phyloP scores from a whole-genome alignment of 768 basidiomycete genomes.

The Podaxis sp. region DNA sequence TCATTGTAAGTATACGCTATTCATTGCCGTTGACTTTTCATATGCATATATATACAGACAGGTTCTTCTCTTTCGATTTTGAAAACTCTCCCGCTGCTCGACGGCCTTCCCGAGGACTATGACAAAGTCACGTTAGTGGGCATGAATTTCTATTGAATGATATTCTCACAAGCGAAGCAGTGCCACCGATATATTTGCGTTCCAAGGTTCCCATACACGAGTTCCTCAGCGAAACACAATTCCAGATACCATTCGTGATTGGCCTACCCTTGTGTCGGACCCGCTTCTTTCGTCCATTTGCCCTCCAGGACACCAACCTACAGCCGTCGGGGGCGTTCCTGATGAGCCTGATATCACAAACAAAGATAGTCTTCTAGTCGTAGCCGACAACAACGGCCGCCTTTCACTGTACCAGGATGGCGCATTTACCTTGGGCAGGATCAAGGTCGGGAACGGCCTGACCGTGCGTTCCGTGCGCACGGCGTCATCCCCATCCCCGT shows the following conservation, averaged over 20 bases:
- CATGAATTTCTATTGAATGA: conserved; percentile 16
- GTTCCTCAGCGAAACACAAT: conserved; percentile 39
- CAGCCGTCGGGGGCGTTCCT: conserved; percentile 25
- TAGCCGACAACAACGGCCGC: conserved; percentile 56
- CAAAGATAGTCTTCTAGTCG: conserved; percentile 62
- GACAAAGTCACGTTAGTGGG: conserved; percentile 62
- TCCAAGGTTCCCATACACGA: conserved; percentile 66
- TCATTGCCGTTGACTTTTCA: conserved; percentile 3
- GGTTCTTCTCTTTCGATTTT: conserved; percentile 77
- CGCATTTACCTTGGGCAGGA: conserved; percentile 64
- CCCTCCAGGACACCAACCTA: conserved; percentile 36
- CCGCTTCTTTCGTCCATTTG: conserved; percentile 61
- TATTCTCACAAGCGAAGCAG: conserved; percentile 35
- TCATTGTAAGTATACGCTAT: conserved; percentile 49
- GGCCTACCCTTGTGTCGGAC: conserved; percentile 67
- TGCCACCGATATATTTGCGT: conserved; percentile 78
- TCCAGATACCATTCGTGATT: conserved; percentile 61
- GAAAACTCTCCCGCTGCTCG: conserved; percentile 67
- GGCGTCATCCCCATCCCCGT: conserved; percentile 25
- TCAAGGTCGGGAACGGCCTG: conserved; percentile 7
- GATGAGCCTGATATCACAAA: conserved; percentile 54
- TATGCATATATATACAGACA: conserved; percentile 48
- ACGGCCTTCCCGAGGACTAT: conserved; percentile 65
- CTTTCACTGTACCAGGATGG: conserved; percentile 76
- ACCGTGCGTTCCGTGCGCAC: conserved; percentile 52